These are phyloP conservation scores for Salix exigua DNA, from an alignment of 345 rosid genomes.

Conservation along the genomic window DNA sequence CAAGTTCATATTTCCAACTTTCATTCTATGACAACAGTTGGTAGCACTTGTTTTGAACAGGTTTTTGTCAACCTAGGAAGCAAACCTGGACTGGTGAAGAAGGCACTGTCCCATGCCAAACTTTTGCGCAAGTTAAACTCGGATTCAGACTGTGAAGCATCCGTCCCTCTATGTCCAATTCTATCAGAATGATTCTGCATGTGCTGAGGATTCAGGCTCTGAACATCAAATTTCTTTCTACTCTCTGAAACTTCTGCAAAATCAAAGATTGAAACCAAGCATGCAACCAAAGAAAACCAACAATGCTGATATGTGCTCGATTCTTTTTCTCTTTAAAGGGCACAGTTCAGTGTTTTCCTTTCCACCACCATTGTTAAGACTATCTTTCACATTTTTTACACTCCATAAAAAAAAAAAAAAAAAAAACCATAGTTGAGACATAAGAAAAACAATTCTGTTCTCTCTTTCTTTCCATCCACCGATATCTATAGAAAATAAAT, in stretches of 20 bases:
- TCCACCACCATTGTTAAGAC: neutral
- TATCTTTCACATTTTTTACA: neutral
- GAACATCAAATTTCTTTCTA: constrained; percentile 21
- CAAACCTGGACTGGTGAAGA: constrained; percentile 59
- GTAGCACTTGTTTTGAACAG: neutral
- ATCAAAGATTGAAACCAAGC: neutral
- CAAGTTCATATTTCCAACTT: neutral
- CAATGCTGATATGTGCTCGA: neutral
- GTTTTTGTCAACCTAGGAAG: neutral
- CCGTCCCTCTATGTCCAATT: neutral
- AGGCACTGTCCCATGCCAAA: constrained; percentile 73
- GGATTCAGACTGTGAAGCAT: neutral
- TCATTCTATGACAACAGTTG: neutral
- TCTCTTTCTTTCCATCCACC: neutral
- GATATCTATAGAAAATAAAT: too few species aligned
- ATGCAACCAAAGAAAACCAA: neutral
- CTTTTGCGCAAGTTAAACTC: constrained; percentile 46
- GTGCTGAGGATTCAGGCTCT: neutral
- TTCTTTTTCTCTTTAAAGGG: neutral
- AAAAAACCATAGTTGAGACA: neutral
- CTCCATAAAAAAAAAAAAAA: too few species aligned
- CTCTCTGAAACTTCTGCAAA: constrained; percentile 1
- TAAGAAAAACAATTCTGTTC: neutral
- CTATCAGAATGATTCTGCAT: neutral
- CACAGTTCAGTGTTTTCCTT: neutral